Evolutionary conservation across 176 grass and related monocot genomes (phyloP).

Genomic region (Zizania latifolia): DNA sequence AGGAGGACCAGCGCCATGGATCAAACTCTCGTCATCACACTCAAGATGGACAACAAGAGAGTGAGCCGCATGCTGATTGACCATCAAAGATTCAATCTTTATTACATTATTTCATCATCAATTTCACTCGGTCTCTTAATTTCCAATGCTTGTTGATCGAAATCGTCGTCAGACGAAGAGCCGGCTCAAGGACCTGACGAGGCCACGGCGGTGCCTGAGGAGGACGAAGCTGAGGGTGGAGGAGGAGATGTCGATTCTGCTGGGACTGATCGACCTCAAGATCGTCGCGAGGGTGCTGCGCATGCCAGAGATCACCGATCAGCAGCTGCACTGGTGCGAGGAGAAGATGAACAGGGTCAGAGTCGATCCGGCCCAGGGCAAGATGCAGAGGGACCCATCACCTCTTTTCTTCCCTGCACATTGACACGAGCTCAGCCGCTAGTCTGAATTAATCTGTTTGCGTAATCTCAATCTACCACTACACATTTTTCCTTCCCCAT

Average conservation of each 20-base stretch:
- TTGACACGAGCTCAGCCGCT: slow-evolving; percentile 9
- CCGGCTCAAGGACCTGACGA: slow-evolving; percentile 62
- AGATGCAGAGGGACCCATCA: slow-evolving; percentile 66
- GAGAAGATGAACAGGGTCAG: slow-evolving; percentile 81
- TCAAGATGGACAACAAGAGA: slow-evolving; percentile 54
- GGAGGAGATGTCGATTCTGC: slow-evolving; percentile 63
- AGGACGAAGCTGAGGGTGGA: slow-evolving; percentile 52
- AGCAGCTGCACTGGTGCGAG: slow-evolving; percentile 93
- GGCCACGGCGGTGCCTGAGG: slow-evolving; percentile 52
- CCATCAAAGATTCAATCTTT: background rate
- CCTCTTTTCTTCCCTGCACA: slow-evolving; percentile 85
- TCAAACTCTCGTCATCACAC: slow-evolving; percentile 23
- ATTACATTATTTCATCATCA: background rate
- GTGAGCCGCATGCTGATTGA: slow-evolving; percentile 24
- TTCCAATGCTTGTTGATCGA: too few relatives aligned
- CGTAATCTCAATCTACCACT: slow-evolving; percentile 38
- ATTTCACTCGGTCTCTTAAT: background rate
- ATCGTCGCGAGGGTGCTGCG: slow-evolving; percentile 76
- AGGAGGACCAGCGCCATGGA: slow-evolving; percentile 36
- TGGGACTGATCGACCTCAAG: slow-evolving; percentile 78
- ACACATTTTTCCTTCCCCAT: background rate
- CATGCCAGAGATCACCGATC: slow-evolving; percentile 57
- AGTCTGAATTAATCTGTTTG: background rate
- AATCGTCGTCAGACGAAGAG: slow-evolving; percentile 66
- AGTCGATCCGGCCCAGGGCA: slow-evolving; percentile 41